Percentiles rank a stretch among this genome's conserved stretches.
Conservation (phyloP, 139 green algal species). For the Auxenochlorella pyrenoidosa region DNA sequence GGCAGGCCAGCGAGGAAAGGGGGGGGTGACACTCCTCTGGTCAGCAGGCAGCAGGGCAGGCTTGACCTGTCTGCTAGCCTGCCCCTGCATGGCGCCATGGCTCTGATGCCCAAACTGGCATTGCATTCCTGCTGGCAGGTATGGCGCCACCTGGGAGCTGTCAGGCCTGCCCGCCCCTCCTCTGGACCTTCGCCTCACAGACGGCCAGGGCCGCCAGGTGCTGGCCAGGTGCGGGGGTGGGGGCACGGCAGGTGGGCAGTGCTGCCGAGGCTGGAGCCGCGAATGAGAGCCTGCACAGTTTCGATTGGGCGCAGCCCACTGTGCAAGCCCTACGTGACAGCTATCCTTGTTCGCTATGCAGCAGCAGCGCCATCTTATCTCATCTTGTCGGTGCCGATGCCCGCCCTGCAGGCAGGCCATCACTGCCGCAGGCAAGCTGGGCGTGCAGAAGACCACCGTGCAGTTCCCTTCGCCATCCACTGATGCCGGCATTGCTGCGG, state of each 20-base stretch:
- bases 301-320: too few relatives aligned
- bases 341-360: not conserved
- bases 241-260: not conserved
- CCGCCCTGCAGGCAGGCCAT: slow-evolving; percentile 1
- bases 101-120: too few relatives aligned
- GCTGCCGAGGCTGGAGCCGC: too few relatives aligned
- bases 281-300: too few relatives aligned
- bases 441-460: not conserved
- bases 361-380: too few relatives aligned
- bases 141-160: not conserved
- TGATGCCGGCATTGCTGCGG: not conserved
- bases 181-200: not conserved
- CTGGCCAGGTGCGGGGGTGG: not conserved
- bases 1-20: too few relatives aligned
- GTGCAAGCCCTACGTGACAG: not conserved
- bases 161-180: not conserved
- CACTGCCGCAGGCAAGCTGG: not conserved
- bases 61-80: too few relatives aligned
- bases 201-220: not conserved
- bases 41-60: too few relatives aligned
- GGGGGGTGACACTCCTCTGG: too few relatives aligned
- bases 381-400: too few relatives aligned
- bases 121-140: too few relatives aligned
- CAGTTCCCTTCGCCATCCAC: not conserved
- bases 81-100: too few relatives aligned